phyloP scores from a whole-genome alignment of 23 red algal genomes.

The Pyropia yezoensis region DNA sequence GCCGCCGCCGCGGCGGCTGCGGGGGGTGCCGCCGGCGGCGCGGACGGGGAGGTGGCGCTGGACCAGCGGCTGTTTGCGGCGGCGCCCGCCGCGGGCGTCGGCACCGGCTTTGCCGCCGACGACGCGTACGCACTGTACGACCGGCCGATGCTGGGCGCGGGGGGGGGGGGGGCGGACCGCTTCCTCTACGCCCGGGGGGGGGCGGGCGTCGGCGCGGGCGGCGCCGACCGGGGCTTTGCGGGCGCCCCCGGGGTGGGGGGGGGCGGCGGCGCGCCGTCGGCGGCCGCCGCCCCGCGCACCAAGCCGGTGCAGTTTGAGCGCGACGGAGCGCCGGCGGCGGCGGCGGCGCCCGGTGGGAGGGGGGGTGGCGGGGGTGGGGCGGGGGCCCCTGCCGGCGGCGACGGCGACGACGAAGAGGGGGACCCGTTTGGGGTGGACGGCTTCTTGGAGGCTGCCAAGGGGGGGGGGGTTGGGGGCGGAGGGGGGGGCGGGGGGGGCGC shows the following conservation, averaged over 20 bases:
- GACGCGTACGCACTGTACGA: constrained; percentile 79
- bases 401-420: constrained; percentile 3
- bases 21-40: not conserved
- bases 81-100: constrained; percentile 24
- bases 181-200: constrained; percentile 15
- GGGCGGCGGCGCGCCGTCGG: not conserved
- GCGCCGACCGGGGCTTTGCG: constrained; percentile 3
- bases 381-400: no score
- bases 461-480: not conserved
- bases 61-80: constrained; percentile 83
- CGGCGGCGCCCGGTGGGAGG: not conserved
- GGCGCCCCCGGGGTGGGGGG: constrained; percentile 13
- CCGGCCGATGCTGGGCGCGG: constrained; percentile 54
- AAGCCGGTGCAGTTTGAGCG: constrained; percentile 81
- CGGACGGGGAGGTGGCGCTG: constrained; percentile 46
- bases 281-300: constrained; percentile 11
- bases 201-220: not conserved
- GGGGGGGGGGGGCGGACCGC: constrained; percentile 20
- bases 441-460: constrained; percentile 29
- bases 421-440: constrained; percentile 67
- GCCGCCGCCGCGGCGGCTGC: not conserved
- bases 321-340: constrained; percentile 15
- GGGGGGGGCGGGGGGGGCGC: no score
- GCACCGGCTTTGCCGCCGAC: constrained; percentile 60
- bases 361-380: no score